Conservation (phyloP, 2,329 filamentous ascomycete genomes). For the Aspergillus sergii region DNA sequence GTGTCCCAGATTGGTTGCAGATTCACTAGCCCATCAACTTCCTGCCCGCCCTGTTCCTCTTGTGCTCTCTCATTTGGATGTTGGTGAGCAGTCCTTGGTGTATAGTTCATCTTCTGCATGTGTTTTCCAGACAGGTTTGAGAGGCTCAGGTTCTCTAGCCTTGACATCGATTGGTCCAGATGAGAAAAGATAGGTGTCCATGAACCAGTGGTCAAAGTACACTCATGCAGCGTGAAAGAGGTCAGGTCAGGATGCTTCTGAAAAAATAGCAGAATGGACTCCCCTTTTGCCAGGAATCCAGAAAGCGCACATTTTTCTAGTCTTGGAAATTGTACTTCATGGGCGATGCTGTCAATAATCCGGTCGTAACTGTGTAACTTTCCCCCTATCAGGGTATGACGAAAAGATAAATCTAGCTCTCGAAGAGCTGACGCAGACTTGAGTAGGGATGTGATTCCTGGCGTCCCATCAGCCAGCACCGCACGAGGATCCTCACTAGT, state of each 20-base stretch:
- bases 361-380: slow-evolving; percentile 1
- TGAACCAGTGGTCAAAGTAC: slow-evolving; percentile 5
- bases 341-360: slow-evolving; percentile 8
- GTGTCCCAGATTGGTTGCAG: too few relatives aligned
- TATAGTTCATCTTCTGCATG: too few relatives aligned
- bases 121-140: too few relatives aligned
- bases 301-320: slow-evolving; percentile 3
- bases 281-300: background rate
- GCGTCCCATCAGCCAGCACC: background rate
- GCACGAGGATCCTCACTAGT: background rate
- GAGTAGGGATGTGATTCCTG: slow-evolving; percentile 2
- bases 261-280: slow-evolving; percentile 10
- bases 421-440: slow-evolving; percentile 4
- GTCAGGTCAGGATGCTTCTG: background rate
- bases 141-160: too few relatives aligned
- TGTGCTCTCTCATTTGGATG: too few relatives aligned
- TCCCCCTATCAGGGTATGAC: background rate
- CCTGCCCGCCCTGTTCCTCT: too few relatives aligned
- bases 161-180: too few relatives aligned
- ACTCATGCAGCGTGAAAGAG: slow-evolving; percentile 1
- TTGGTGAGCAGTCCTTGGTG: too few relatives aligned
- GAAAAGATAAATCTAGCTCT: slow-evolving; percentile 6
- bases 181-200: slow-evolving; percentile 1
- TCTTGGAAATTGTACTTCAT: background rate
- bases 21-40: too few relatives aligned